Percentiles rank a stretch among this genome's conserved stretches.
Evolutionary conservation across 2,329 filamentous ascomycete species (phyloP).

Genomic region (Tolypocladium ophioglossoides): DNA sequence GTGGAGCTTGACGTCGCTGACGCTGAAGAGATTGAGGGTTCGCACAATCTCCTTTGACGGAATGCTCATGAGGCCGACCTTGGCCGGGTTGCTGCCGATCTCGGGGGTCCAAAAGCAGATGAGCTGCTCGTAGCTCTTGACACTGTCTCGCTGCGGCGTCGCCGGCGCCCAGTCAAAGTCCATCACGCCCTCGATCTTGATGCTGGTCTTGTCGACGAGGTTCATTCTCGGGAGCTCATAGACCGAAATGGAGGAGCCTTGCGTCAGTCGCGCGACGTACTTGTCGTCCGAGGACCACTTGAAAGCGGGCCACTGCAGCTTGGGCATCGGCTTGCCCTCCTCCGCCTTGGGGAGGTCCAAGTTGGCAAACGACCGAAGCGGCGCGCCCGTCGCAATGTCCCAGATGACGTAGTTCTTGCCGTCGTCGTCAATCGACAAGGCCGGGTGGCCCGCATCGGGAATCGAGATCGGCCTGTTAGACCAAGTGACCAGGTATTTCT

Average conservation of each 20-base stretch:
- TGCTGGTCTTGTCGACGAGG: slow-evolving; percentile 76
- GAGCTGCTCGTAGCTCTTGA: slow-evolving; percentile 90
- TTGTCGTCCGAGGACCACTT: slow-evolving; percentile 98
- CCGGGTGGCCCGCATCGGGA: slow-evolving; percentile 73
- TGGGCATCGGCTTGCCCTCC: slow-evolving; percentile 59
- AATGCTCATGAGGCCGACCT: slow-evolving; percentile 92
- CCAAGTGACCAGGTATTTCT: slow-evolving; percentile 95
- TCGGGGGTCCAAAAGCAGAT: slow-evolving; percentile 99
- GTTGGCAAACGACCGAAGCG: slow-evolving; percentile 86
- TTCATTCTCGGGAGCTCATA: slow-evolving; percentile 87
- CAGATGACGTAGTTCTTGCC: slow-evolving; percentile 99
- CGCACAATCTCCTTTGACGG: slow-evolving; percentile 90
- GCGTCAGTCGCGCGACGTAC: slow-evolving; percentile 87
- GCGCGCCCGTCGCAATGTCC: slow-evolving; percentile 84
- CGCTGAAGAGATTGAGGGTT: slow-evolving; percentile 94
- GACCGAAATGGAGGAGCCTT: slow-evolving; percentile 79
- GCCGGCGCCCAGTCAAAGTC: slow-evolving; percentile 98
- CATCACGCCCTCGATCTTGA: slow-evolving; percentile 94
- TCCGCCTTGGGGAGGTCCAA: slow-evolving; percentile 59
- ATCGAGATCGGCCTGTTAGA: slow-evolving; percentile 89
- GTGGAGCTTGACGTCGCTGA: slow-evolving; percentile 94
- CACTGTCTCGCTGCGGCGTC: slow-evolving; percentile 66
- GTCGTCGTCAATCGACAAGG: slow-evolving; percentile 84
- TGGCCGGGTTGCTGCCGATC: slow-evolving; percentile 93
- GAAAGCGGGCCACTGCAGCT: slow-evolving; percentile 97